phyloP scores from a whole-genome alignment of 768 basidiomycete species.

The Russula earlei region DNA sequence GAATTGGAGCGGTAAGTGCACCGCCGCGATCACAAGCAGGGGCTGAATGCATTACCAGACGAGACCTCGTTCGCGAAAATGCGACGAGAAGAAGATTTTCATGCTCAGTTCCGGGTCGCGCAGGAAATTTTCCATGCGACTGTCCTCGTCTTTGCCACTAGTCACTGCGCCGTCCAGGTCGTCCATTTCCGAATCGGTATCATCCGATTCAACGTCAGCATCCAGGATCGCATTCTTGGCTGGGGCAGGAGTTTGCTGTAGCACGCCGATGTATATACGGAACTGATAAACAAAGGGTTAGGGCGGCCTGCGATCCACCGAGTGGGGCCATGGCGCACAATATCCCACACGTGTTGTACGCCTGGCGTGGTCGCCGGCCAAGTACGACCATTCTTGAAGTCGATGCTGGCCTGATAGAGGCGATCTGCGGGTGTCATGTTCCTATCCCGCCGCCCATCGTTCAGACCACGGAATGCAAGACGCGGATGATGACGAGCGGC shows the following conservation, averaged over 20 bases:
- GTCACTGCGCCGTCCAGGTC: conserved; percentile 27
- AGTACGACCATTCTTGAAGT: conserved; percentile 40
- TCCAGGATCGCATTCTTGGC: conserved; percentile 19
- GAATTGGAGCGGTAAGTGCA: conserved; percentile 1
- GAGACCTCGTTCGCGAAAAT: conserved; percentile 57
- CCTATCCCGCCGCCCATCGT: conserved; percentile 26
- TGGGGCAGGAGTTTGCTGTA: conserved; percentile 19
- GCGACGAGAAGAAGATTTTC: conserved; percentile 61
- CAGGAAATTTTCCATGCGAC: conserved; percentile 41
- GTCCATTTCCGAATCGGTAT: conserved; percentile 19
- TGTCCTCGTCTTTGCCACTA: conserved; percentile 13
- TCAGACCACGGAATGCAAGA: background rate
- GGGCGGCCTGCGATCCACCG: background rate
- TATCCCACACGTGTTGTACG: conserved; percentile 49
- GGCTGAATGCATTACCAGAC: conserved; percentile 39
- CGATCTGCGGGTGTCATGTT: conserved; percentile 40
- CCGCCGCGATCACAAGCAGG: conserved; percentile 11
- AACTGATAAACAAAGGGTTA: conserved; percentile 36
- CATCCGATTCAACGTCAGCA: conserved; percentile 16
- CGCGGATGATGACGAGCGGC: conserved; percentile 23
- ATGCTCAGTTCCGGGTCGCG: conserved; percentile 48
- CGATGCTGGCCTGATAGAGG: conserved; percentile 45
- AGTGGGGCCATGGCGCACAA: conserved; percentile 33
- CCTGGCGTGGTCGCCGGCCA: conserved; percentile 29
- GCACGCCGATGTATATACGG: conserved; percentile 50